Evolutionary conservation across 1,284 basidiomycete species (phyloP), one percentile per base, ranked within the genome.

Genomic region (Fomitiporia mediterranea): DNA sequence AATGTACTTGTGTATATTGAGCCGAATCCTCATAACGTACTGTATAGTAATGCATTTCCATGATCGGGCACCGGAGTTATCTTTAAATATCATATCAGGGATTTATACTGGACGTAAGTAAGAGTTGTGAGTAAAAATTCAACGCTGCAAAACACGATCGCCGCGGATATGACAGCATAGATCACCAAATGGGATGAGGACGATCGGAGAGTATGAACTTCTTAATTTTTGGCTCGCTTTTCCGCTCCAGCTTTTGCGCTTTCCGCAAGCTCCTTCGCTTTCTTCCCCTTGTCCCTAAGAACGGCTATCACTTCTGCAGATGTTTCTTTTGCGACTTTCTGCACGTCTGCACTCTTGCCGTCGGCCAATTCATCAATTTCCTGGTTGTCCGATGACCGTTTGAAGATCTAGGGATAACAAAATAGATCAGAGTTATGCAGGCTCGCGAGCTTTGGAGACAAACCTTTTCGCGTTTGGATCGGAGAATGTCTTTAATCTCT

Each of bases 401-500:
- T 62, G 48, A 2, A 4, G 28, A 28, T 25, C 13, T 30, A 35
- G 48, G n/a, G n/a, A n/a, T n/a, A n/a, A n/a, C n/a, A n/a, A n/a
- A n/a, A n/a, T n/a, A n/a, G n/a, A n/a, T n/a, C n/a, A n/a, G n/a
- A n/a, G n/a, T n/a, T n/a, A n/a, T n/a, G n/a, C n/a, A 2, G 37
- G 32, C 15, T 66, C 64, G 25, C 63, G 68, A 2, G 69, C 68
- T 32, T 68, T 65, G 35, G 69, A 61, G 19, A 65, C 62, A 39
- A 75, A n/a, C 65, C 50, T 69, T 67, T 53, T 70, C 63, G 57
- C 72, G 73, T 27, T 73, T 69, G 30, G 70, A 56, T 48, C 68
- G 58, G 53, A 72, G 66, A 55, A 72, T 69, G 21, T 62, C 53
- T n/a, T 70, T 63, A 3, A 70, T 64, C 7, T 66, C 49, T 47